Evolutionary conservation across 2,329 filamentous ascomycete species (phyloP), one percentile per base, ranked within the genome.

Genomic region (Diaporthe eres): DNA sequence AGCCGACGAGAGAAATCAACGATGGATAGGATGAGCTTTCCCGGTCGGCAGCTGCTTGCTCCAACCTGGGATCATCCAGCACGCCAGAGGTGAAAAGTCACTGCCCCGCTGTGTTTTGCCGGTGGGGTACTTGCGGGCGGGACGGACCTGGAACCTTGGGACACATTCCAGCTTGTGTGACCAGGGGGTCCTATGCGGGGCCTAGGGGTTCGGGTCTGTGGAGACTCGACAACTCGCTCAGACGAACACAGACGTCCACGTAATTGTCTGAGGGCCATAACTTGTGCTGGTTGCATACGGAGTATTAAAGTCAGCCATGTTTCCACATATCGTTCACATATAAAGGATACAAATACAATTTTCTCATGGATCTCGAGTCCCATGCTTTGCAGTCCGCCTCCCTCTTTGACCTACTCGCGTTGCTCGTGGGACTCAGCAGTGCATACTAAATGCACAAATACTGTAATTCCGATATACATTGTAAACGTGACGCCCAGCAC

Each of bases 1-100:
- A 68, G 65, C 65, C 65, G 65, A 53, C 47, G 31, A 68, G 13
- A 53, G 47, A 68, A 68, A 53, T 34, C 47, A 53, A 39, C 65
- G 22, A 53, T 19, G 65, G 47, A 68, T 53, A 68, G 65, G 65
- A 68, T 53, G 65, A 68, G 65, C 47, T 68, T 42, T 68, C 65
- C 65, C 65, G 47, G 47, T 53, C 63, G 63, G 63, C 63, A 68
- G 44, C 44, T 39, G 47, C 47, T 28, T 31, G 47, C 65, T 34
- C 37, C 60, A 49, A 49, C 42, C 63, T 67, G 63, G 63, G 44
- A 67, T 67, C 63, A 67, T 67, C 63, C 63, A 51, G 61, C 42
- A 28, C 39, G 17, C 61, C 28, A 34, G 19, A 12, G 1, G n/a
- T 42, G 58, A 61, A 65, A 65, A 65, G 60, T 65, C 63, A 68